Conservation (phyloP, 75 land plant species). For the Azolla pinnata region DNA sequence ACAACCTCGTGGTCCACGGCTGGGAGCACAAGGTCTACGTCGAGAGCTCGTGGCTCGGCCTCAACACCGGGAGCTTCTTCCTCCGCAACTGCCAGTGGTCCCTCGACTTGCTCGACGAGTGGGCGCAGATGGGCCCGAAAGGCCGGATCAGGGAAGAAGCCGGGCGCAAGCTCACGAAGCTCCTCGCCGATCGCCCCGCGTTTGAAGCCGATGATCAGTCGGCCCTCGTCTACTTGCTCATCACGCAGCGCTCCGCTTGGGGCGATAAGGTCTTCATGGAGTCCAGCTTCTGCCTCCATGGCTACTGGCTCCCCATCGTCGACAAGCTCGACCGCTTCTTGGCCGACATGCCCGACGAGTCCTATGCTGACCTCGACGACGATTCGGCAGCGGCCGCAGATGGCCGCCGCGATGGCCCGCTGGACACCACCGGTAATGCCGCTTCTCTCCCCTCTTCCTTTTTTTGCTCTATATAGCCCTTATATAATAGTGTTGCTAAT, state of each 20-base stretch:
- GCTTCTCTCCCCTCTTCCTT: too few relatives aligned
- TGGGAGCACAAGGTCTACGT: slow-evolving; percentile 82
- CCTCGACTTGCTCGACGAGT: slow-evolving; percentile 68
- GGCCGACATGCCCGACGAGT: too few relatives aligned
- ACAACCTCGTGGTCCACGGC: slow-evolving; percentile 80
- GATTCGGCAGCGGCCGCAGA: too few relatives aligned
- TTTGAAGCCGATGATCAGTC: slow-evolving; percentile 89
- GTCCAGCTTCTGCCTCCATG: neutral
- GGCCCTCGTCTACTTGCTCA: slow-evolving; percentile 54
- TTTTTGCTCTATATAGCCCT: too few relatives aligned
- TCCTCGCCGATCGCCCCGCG: slow-evolving; percentile 52
- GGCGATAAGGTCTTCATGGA: neutral
- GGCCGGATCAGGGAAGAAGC: slow-evolving; percentile 53
- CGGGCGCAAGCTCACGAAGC: slow-evolving; percentile 50
- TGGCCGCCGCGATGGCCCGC: too few relatives aligned
- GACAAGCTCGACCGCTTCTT: slow-evolving; percentile 13
- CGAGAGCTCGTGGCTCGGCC: slow-evolving; percentile 77
- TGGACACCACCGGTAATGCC: too few relatives aligned
- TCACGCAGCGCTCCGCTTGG: slow-evolving; percentile 38
- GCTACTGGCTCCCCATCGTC: slow-evolving; percentile 63
- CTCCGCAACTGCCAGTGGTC: slow-evolving; percentile 86
- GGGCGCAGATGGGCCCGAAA: slow-evolving; percentile 84
- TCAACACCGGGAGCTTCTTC: slow-evolving; percentile 78
- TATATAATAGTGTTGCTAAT: too few relatives aligned
- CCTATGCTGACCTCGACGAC: too few relatives aligned